These are phyloP conservation scores for Oehlia diaphana DNA, from an alignment of 192 early-diverging fungal genomes.

Conservation along the genomic window DNA sequence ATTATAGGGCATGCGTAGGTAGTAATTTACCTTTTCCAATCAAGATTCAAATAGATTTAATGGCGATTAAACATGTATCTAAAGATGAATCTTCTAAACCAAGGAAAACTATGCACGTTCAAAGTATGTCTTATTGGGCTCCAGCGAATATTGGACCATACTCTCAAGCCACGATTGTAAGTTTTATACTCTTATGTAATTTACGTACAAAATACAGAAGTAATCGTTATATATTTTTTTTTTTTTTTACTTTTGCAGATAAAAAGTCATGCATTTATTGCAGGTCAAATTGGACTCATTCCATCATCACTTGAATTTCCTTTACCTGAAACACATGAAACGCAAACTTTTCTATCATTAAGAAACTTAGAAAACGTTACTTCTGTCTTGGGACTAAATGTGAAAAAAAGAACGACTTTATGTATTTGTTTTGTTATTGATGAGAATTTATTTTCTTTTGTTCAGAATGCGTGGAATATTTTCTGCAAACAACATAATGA, in stretches of 20 bases:
- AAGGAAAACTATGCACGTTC: constrained; percentile 73
- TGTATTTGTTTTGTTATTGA: constrained; percentile 65
- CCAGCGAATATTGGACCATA: constrained; percentile 90
- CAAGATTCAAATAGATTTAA: constrained; percentile 66
- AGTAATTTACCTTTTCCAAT: constrained; percentile 39
- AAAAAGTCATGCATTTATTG: constrained; percentile 62
- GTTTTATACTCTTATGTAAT: background rate
- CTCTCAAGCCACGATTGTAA: constrained; percentile 68
- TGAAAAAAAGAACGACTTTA: constrained; percentile 37
- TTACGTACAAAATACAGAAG: background rate
- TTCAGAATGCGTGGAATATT: constrained; percentile 38
- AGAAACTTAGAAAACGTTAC: constrained; percentile 56
- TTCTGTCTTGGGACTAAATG: constrained; percentile 36
- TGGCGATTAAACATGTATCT: constrained; percentile 43
- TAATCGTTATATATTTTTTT: background rate
- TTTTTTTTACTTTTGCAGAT: constrained; percentile 36
- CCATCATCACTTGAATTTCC: constrained; percentile 65
- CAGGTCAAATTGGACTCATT: constrained; percentile 79
- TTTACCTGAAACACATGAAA: background rate
- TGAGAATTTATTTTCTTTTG: constrained; percentile 34
- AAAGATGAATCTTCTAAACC: constrained; percentile 14
- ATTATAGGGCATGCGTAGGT: constrained; percentile 62
- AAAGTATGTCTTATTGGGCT: constrained; percentile 87
- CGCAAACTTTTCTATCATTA: constrained; percentile 53
- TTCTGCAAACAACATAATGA: background rate